These are phyloP conservation scores for Sordariomycetes sp. DNA, from an alignment of 2,329 filamentous ascomycete species.

Conservation along the genomic window DNA sequence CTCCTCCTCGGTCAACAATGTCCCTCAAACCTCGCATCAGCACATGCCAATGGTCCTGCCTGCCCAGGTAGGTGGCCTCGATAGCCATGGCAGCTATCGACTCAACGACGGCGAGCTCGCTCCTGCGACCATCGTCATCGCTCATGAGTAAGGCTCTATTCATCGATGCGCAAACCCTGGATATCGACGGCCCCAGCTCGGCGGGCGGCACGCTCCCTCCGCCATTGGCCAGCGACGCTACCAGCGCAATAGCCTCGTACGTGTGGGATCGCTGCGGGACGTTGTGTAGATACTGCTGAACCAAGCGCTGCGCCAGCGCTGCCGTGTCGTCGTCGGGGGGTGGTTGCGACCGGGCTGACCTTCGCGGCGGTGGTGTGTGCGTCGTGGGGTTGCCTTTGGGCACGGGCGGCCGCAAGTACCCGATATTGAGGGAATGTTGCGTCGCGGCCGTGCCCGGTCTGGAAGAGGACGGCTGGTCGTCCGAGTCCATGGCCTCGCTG, in stretches of 20 bases:
- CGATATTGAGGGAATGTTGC: neutral
- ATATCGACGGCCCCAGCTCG: slow-evolving; percentile 3
- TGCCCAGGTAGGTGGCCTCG: slow-evolving; percentile 20
- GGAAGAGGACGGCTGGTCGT: too few relatives aligned
- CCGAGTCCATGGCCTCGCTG: too few relatives aligned
- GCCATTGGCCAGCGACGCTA: slow-evolving; percentile 2
- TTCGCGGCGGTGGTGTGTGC: too few relatives aligned
- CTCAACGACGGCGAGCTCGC: slow-evolving; percentile 16
- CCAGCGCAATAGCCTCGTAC: slow-evolving; percentile 3
- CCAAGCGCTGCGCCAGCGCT: neutral
- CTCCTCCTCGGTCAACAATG: slow-evolving; percentile 19
- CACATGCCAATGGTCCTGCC: slow-evolving; percentile 26
- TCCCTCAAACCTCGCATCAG: slow-evolving; percentile 24
- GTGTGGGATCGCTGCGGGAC: slow-evolving; percentile 1
- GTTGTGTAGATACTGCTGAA: slow-evolving; percentile 1
- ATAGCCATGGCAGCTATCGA: slow-evolving; percentile 20
- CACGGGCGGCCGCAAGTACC: neutral
- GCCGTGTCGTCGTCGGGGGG: neutral
- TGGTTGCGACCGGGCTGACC: neutral
- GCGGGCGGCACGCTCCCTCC: neutral
- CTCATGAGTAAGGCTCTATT: slow-evolving; percentile 1
- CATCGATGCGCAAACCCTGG: slow-evolving; percentile 3
- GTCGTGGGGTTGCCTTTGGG: neutral
- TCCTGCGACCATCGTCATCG: slow-evolving; percentile 2
- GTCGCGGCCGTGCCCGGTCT: neutral